phyloP scores from a whole-genome alignment of 208 protist genomes.

The Leishmania tarentolae region DNA sequence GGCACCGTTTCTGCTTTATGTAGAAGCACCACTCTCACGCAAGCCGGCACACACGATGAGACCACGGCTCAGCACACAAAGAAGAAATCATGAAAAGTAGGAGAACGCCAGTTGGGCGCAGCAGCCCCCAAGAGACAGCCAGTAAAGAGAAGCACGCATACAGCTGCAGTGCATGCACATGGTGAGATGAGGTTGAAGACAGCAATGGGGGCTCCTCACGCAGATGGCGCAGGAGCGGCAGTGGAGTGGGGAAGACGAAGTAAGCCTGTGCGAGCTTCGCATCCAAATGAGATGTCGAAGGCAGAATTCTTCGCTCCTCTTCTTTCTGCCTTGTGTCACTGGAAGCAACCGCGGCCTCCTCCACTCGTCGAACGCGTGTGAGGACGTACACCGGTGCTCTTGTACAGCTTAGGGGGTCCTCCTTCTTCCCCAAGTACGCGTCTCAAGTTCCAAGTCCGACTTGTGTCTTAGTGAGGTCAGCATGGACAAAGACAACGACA shows the following conservation, averaged over 20 bases:
- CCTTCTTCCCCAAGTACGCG: too few species aligned
- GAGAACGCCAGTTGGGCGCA: not conserved
- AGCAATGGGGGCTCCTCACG: not conserved
- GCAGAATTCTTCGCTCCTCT: not conserved
- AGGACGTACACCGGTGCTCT: not conserved
- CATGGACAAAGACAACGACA: not conserved
- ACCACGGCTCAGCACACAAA: not conserved
- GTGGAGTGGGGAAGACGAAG: conserved; percentile 8
- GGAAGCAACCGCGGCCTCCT: not conserved
- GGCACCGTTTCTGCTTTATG: not conserved
- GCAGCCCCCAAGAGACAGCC: not conserved
- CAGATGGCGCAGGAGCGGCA: not conserved
- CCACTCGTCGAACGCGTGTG: not conserved
- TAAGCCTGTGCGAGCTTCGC: not conserved
- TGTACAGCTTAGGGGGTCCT: not conserved
- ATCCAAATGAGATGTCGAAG: not conserved
- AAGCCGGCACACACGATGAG: not conserved
- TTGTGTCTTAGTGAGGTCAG: not conserved
- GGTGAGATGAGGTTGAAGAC: not conserved
- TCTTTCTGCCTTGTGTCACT: not conserved
- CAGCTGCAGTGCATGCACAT: not conserved
- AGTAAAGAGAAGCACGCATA: not conserved
- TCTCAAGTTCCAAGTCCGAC: not conserved
- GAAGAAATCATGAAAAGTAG: not conserved
- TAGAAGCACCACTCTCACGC: not conserved